Base-by-base conservation (phyloP, 2,329 filamentous ascomycete species). In the Microcera coccophila region DNA sequence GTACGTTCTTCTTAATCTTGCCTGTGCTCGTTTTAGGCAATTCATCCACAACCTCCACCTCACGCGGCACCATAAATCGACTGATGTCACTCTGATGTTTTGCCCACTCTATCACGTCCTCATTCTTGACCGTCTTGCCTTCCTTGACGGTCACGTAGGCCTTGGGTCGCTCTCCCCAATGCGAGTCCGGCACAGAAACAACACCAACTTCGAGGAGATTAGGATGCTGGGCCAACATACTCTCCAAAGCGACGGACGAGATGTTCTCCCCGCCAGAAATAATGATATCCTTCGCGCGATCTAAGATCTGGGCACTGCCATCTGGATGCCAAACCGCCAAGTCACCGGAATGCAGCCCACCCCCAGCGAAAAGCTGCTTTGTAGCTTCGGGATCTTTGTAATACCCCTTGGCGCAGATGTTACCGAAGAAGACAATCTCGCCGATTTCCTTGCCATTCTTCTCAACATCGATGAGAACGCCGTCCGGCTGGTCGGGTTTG, bases 201-300 rank as follows among this genome's bases (percentile, higher is more conserved):
- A 96, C 90, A 28, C 89, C 93, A 1, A 85, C 90, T 70, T 98
- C 93, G 18, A 98, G 79, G 28, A 98, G 81, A 52, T 88, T 82
- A 0, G 90, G 89, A 62, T 98, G 93, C 37, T 88, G 84, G 5
- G 85, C 85, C 2, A 98, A 77, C 82, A 95, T 88, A 46, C 84
- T 81, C 68, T 98, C 93, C 3, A 98, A 76, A 0, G 93, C 90
- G 2, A 98, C 85, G 0, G 87, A 94, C 3, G 88, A 95, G 49
- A 98, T 97, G 64, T 98, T 98, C 66, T 98, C 93, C 44, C 93
- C 93, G 36, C 91, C 90, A 40, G 87, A 94, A 50, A 98, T 98
- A 59, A 98, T 98, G 40, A 98, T 96, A 62, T 98, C 93, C 72
- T 98, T 98, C 12, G 89, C 87, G 16, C 93, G 79, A 67, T 98